Evolutionary conservation across 2,329 filamentous ascomycete species (phyloP).

Genomic region (Hypocreales sp.): DNA sequence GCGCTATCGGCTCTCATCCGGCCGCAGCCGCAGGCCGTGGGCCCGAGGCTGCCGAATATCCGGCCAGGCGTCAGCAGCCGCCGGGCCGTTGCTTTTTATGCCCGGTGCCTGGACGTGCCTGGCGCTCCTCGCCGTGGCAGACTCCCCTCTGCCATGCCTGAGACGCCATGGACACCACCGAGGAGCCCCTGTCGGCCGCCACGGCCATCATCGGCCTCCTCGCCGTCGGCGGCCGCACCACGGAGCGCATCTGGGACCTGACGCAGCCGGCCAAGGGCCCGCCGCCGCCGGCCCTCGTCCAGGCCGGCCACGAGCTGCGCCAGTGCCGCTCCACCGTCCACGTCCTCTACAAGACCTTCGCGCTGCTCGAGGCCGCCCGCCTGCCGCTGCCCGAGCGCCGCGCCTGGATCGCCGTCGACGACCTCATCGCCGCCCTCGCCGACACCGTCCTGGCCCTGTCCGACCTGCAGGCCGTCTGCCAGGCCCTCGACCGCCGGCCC

Average conservation of each 20-base stretch:
- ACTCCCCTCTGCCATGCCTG: neutral
- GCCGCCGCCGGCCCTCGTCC: conserved; percentile 12
- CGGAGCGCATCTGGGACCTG: conserved; percentile 19
- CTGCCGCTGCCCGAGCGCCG: conserved; percentile 19
- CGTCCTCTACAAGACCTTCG: conserved; percentile 19
- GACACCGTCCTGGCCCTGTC: conserved; percentile 20
- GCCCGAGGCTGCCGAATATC: neutral
- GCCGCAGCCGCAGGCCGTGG: too few species aligned
- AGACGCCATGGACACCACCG: neutral
- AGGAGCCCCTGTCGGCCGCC: conserved; percentile 14
- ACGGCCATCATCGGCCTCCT: conserved; percentile 21
- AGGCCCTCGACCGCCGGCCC: conserved; percentile 3
- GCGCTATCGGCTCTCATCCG: too few species aligned
- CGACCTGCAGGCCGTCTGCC: conserved; percentile 15
- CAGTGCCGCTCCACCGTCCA: conserved; percentile 21
- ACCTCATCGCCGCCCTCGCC: conserved; percentile 18
- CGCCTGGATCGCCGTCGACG: conserved; percentile 18
- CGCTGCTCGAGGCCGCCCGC: conserved; percentile 15
- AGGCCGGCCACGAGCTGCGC: conserved; percentile 18
- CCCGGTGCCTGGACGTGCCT: too few species aligned
- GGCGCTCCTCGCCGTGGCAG: too few species aligned
- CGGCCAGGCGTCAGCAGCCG: neutral
- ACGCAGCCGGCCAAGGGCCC: conserved; percentile 13
- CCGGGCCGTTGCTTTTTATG: neutral
- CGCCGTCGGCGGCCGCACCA: conserved; percentile 16